phyloP scores from a whole-genome alignment of 768 basidiomycete species.

The Lentinula boryana region DNA sequence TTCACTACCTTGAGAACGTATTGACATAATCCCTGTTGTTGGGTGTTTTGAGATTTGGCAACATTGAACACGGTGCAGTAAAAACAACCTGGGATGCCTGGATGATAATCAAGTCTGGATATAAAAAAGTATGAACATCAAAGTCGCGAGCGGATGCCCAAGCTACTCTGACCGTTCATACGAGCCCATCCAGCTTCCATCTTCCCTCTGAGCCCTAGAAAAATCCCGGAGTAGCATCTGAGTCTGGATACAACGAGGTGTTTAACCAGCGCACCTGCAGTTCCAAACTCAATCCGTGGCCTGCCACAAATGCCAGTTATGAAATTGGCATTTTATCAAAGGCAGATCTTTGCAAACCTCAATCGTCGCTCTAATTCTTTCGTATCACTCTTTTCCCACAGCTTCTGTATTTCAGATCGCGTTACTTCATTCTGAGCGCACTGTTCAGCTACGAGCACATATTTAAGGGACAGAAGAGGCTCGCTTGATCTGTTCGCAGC shows the following conservation, averaged over 20 bases:
- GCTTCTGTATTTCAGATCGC: slow-evolving; percentile 37
- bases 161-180: slow-evolving; percentile 59
- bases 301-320: slow-evolving; percentile 25
- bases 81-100: slow-evolving; percentile 69
- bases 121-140: background rate
- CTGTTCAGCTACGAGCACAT: background rate
- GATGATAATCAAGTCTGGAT: slow-evolving; percentile 64
- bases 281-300: slow-evolving; percentile 79
- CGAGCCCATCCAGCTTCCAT: slow-evolving; percentile 92
- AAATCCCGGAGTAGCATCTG: background rate
- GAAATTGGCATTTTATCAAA: background rate
- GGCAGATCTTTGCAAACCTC: slow-evolving; percentile 29
- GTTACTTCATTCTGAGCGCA: slow-evolving; percentile 42
- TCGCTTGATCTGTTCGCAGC: slow-evolving; percentile 42
- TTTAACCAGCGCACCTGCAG: slow-evolving; percentile 51
- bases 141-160: background rate
- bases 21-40: slow-evolving; percentile 62
- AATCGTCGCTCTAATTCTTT: slow-evolving; percentile 51
- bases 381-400: slow-evolving; percentile 36
- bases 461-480: background rate
- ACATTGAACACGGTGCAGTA: background rate
- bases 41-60: background rate
- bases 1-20: slow-evolving; percentile 55
- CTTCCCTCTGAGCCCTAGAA: slow-evolving; percentile 61
- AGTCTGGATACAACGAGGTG: background rate